Evolutionary conservation across 352 stramenopile genomes (phyloP).

Genomic region (Phytophthora boehmeriae): DNA sequence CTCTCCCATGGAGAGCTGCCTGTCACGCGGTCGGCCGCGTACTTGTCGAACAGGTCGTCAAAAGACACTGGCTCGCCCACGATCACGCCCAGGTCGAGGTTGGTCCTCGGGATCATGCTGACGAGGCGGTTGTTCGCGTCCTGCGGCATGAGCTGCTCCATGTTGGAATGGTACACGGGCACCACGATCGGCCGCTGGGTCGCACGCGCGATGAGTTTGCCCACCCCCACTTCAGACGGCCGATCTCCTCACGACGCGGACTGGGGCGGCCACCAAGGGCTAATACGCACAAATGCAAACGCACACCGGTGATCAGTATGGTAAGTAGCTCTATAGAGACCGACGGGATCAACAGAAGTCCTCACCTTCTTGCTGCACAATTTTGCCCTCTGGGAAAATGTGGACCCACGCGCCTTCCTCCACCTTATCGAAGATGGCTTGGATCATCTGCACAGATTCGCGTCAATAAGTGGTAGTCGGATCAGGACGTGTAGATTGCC

Average conservation of each 20-base stretch:
- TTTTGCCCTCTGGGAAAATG: slow-evolving; percentile 90
- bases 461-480: background rate
- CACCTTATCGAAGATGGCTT: slow-evolving; percentile 81
- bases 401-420: slow-evolving; percentile 84
- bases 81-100: slow-evolving; percentile 57
- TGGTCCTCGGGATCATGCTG: slow-evolving; percentile 58
- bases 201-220: slow-evolving; percentile 84
- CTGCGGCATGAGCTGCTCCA: slow-evolving; percentile 89
- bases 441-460: slow-evolving; percentile 55
- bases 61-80: slow-evolving; percentile 83
- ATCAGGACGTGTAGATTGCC: background rate
- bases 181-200: slow-evolving; percentile 75
- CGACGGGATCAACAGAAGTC: background rate
- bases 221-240: slow-evolving; percentile 88
- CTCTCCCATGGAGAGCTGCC: slow-evolving; percentile 60
- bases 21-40: slow-evolving; percentile 48
- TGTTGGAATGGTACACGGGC: slow-evolving; percentile 88
- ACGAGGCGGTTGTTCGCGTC: slow-evolving; percentile 77
- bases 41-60: slow-evolving; percentile 81
- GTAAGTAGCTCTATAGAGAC: background rate
- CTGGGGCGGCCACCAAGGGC: slow-evolving; percentile 72
- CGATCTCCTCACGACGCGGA: slow-evolving; percentile 71
- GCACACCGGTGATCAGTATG: background rate
- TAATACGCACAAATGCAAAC: slow-evolving; percentile 19
- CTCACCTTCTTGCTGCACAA: slow-evolving; percentile 68